Percentiles rank a stretch among this genome's conserved stretches.
Conservation (phyloP, 495 filamentous ascomycete genomes). For the Penicillium manginii region DNA sequence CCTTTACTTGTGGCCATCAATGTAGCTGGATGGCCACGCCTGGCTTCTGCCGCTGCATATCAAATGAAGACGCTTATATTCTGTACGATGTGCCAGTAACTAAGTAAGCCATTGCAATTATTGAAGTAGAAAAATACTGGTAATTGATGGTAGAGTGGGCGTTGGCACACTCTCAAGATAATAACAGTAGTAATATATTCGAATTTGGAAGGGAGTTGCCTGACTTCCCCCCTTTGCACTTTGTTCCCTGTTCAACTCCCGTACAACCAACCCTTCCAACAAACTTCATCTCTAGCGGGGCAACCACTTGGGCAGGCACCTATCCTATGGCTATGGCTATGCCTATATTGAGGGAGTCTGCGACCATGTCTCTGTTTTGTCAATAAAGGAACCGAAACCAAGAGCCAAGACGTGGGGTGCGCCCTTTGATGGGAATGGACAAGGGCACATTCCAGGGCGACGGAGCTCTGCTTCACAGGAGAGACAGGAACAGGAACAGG, state of each 20-base stretch:
- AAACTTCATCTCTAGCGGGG: background rate
- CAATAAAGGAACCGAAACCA: background rate
- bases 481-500: background rate
- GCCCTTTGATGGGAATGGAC: slow-evolving; percentile 17
- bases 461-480: slow-evolving; percentile 3
- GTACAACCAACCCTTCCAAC: too few species aligned
- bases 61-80: background rate
- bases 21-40: background rate
- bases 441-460: slow-evolving; percentile 19
- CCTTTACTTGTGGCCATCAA: background rate
- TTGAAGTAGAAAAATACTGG: too few species aligned
- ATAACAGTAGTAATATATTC: too few species aligned
- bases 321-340: too few species aligned
- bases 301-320: too few species aligned
- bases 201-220: too few species aligned
- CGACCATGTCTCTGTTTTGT: slow-evolving; percentile 1
- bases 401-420: background rate
- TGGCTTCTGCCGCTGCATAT: background rate
- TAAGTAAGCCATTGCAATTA: too few species aligned
- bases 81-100: too few species aligned
- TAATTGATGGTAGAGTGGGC: too few species aligned
- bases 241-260: too few species aligned
- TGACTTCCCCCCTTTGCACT: too few species aligned
- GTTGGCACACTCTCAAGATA: too few species aligned
- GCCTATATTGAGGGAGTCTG: background rate